phyloP scores from a whole-genome alignment of 208 protist genomes.

The Leishmania turanica region DNA sequence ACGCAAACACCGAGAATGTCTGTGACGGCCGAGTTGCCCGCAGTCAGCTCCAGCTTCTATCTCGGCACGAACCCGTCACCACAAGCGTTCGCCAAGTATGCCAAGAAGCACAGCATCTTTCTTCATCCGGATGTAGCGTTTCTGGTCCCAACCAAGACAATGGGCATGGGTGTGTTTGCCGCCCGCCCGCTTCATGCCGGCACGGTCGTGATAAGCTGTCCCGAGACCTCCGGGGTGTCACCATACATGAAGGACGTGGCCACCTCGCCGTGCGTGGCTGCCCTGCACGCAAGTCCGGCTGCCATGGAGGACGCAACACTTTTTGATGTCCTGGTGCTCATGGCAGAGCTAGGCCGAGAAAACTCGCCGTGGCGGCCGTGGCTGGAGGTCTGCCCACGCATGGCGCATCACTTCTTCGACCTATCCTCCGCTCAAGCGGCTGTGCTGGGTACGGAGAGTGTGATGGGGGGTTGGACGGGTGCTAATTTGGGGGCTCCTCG shows the following conservation, averaged over 20 bases:
- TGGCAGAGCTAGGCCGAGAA: constrained; percentile 62
- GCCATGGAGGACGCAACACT: constrained; percentile 35
- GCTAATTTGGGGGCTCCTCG: background rate
- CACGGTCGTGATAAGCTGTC: constrained; percentile 82
- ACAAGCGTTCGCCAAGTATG: constrained; percentile 62
- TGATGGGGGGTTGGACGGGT: background rate
- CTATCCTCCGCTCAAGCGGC: constrained; percentile 32
- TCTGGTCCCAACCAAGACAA: constrained; percentile 82
- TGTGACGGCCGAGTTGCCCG: background rate
- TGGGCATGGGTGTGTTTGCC: constrained; percentile 85
- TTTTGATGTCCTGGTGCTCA: constrained; percentile 67
- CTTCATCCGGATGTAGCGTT: constrained; percentile 86
- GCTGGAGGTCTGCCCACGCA: constrained; percentile 77
- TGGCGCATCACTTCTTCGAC: constrained; percentile 73
- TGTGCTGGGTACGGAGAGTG: constrained; percentile 28
- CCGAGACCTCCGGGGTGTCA: constrained; percentile 53
- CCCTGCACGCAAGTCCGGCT: constrained; percentile 31
- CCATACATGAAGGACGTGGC: constrained; percentile 60
- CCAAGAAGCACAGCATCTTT: constrained; percentile 78
- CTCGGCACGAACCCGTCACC: constrained; percentile 65
- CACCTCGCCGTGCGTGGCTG: constrained; percentile 38
- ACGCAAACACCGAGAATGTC: background rate
- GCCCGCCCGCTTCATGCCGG: constrained; percentile 46
- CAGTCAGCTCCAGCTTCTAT: constrained; percentile 11
- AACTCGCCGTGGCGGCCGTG: constrained; percentile 64